A percentile compares a stretch with the other conserved stretches of the same genome.
phyloP scores from a whole-genome alignment of 352 stramenopile species.

The Globisporangium uncinulatum region DNA sequence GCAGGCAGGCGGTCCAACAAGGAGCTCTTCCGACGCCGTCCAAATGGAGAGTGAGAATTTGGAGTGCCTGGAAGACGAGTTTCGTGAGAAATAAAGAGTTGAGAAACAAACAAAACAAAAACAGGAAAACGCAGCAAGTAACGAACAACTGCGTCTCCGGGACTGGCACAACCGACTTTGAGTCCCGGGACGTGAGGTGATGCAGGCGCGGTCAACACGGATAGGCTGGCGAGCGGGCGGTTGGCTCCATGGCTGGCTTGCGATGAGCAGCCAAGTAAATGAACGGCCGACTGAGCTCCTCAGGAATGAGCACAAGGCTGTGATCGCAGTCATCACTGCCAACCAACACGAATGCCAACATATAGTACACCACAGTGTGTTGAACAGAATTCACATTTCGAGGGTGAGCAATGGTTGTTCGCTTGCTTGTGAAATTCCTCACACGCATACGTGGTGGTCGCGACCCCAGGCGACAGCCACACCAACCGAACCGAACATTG shows the following conservation, averaged over 20 bases:
- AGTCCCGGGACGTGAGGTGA: too few species aligned
- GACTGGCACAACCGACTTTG: too few species aligned
- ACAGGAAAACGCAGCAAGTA: neutral
- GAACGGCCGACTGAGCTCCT: too few species aligned
- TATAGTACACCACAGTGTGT: neutral
- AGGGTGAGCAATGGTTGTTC: neutral
- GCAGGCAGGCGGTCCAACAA: neutral
- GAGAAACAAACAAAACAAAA: neutral
- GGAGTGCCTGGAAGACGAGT: neutral
- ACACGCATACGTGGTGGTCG: too few species aligned
- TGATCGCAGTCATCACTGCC: too few species aligned
- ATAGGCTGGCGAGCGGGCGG: too few species aligned
- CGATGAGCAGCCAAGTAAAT: too few species aligned
- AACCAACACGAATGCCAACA: neutral
- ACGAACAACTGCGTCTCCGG: too few species aligned
- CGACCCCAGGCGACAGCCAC: neutral
- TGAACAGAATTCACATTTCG: too few species aligned
- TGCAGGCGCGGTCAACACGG: too few species aligned
- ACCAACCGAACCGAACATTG: neutral
- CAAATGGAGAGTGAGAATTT: constrained; percentile 1
- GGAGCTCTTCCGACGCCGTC: constrained; percentile 2
- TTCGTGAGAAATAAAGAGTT: neutral
- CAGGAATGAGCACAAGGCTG: too few species aligned
- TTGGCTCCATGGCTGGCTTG: too few species aligned
- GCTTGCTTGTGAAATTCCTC: neutral